Conservation (phyloP, 2,329 filamentous ascomycete species). For the Remersonia thermophila region DNA sequence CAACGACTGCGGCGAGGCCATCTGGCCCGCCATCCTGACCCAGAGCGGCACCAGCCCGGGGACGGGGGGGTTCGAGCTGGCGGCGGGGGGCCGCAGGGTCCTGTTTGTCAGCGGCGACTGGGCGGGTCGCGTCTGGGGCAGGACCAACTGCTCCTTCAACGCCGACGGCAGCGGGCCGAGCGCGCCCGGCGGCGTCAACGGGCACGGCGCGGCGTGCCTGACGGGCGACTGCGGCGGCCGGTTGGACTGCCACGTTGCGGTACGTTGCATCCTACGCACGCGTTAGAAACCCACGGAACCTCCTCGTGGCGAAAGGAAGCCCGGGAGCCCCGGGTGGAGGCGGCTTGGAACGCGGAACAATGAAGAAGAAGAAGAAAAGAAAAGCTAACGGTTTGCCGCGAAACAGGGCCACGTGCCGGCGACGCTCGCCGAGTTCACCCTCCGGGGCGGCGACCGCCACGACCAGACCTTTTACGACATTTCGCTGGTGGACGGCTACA, state of each 20-base stretch:
- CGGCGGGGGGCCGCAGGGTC: constrained; percentile 42
- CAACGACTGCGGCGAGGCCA: constrained; percentile 57
- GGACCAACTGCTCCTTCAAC: constrained; percentile 73
- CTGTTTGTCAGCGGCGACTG: constrained; percentile 60
- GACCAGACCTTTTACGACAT: constrained; percentile 72
- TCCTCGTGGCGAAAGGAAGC: too few species aligned
- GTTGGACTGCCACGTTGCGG: constrained; percentile 56
- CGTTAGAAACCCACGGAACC: not conserved
- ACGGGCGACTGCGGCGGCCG: constrained; percentile 67
- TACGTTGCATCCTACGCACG: constrained; percentile 27
- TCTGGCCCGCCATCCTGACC: constrained; percentile 67
- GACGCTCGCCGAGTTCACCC: constrained; percentile 70
- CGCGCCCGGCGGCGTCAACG: constrained; percentile 23
- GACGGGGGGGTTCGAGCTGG: constrained; percentile 56
- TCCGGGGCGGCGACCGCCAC: constrained; percentile 49
- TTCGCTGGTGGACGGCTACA: constrained; percentile 76
- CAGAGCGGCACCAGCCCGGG: constrained; percentile 58
- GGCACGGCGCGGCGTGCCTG: constrained; percentile 45
- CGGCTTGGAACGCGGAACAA: too few species aligned
- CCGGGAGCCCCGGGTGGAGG: too few species aligned
- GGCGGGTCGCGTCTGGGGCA: constrained; percentile 72
- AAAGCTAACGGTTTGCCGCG: not conserved
- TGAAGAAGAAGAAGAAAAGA: too few species aligned
- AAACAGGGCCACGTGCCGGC: constrained; percentile 56
- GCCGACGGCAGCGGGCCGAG: constrained; percentile 43